These are phyloP conservation scores for Calonectria crousiana DNA, from an alignment of 2,329 filamentous ascomycete genomes.

Conservation along the genomic window DNA sequence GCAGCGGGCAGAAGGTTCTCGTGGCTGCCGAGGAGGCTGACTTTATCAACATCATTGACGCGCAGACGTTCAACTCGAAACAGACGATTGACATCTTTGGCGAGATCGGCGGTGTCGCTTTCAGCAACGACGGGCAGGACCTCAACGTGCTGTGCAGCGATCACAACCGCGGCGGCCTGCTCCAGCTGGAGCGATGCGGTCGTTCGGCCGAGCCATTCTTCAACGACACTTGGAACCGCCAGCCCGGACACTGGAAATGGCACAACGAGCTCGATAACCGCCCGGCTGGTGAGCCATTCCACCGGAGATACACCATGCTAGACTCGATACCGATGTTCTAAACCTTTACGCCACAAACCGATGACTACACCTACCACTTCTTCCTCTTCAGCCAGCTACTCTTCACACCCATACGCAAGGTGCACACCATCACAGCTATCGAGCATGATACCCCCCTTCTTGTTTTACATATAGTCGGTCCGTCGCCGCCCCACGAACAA, in stretches of 20 bases:
- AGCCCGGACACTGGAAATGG: conserved; percentile 26
- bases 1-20: conserved; percentile 74
- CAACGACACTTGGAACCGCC: conserved; percentile 33
- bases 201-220: conserved; percentile 44
- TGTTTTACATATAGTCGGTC: conserved; percentile 15
- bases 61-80: conserved; percentile 71
- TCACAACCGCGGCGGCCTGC: conserved; percentile 72
- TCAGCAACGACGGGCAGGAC: conserved; percentile 75
- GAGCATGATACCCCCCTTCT: conserved; percentile 17
- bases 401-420: not conserved
- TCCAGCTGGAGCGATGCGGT: conserved; percentile 68
- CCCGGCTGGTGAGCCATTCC: conserved; percentile 28
- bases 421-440: conserved; percentile 3
- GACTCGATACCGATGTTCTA: conserved; percentile 27
- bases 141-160: conserved; percentile 79
- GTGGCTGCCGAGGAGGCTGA: conserved; percentile 83
- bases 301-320: conserved; percentile 31
- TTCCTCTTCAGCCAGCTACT: not conserved
- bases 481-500: not conserved
- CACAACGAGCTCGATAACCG: conserved; percentile 16
- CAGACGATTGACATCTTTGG: conserved; percentile 82
- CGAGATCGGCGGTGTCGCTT: conserved; percentile 76
- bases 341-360: not conserved
- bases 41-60: conserved; percentile 78
- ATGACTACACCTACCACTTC: not conserved